Conservation (phyloP, 2,329 filamentous ascomycete genomes). For the Xylaria digitata region DNA sequence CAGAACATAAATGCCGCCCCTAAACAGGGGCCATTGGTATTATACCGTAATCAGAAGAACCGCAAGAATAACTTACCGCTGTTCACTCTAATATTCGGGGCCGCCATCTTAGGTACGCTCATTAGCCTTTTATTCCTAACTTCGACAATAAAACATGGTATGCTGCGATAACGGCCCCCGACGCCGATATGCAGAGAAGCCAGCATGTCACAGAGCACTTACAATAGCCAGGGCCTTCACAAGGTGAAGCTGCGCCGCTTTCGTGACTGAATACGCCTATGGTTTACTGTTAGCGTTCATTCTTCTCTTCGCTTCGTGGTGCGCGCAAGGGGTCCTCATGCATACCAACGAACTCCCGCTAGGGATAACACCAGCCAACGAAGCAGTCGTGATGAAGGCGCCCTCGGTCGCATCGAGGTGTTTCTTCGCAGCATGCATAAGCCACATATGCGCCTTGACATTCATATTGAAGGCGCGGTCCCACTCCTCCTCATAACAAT, state of each 20-base stretch:
- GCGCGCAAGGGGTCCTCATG: background rate
- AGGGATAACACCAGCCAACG: conserved; percentile 71
- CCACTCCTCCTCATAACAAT: conserved; percentile 68
- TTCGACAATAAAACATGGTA: background rate
- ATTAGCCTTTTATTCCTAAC: conserved; percentile 1
- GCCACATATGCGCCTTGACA: conserved; percentile 70
- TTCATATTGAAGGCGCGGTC: conserved; percentile 70
- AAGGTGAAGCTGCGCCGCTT: conserved; percentile 75
- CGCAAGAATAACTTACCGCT: conserved; percentile 53
- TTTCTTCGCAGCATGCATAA: conserved; percentile 65
- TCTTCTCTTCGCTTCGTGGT: background rate
- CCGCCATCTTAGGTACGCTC: conserved; percentile 53
- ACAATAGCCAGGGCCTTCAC: conserved; percentile 62
- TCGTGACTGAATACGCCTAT: conserved; percentile 79
- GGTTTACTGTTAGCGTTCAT: conserved; percentile 8
- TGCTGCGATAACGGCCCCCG: background rate
- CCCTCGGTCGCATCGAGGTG: conserved; percentile 68
- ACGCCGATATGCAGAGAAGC: background rate
- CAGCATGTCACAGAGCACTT: conserved; percentile 13
- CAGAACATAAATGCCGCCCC: background rate
- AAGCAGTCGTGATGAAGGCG: conserved; percentile 72
- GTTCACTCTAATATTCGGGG: conserved; percentile 69
- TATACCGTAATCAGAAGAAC: background rate
- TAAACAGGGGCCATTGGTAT: no score
- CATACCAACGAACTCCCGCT: conserved; percentile 69